phyloP scores from a whole-genome alignment of 2,329 filamentous ascomycete genomes.

The Stagonosporopsis rhizophila region DNA sequence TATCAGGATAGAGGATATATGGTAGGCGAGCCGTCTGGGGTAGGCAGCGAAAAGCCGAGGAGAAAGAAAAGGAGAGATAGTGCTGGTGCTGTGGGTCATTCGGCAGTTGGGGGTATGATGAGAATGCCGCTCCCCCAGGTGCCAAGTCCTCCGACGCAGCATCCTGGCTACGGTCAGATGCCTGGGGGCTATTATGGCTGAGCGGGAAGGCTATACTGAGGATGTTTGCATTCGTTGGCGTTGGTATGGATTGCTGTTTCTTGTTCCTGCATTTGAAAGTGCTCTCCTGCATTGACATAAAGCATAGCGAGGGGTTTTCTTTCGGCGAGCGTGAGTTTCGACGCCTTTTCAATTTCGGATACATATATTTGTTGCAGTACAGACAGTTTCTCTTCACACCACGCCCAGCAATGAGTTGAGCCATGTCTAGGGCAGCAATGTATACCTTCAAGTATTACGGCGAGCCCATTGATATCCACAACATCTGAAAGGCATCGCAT shows the following conservation, averaged over 20 bases:
- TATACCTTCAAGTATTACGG: too few species aligned
- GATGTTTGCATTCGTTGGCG: conserved; percentile 20
- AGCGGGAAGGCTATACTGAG: background rate
- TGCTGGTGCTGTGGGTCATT: conserved; percentile 29
- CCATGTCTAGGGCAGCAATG: too few species aligned
- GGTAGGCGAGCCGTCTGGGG: conserved; percentile 26
- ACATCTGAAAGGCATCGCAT: background rate
- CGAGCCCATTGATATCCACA: background rate
- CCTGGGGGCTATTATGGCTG: conserved; percentile 33
- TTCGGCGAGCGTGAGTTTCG: background rate
- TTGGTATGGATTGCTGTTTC: background rate
- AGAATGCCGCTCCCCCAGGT: conserved; percentile 42
- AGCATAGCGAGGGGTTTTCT: conserved; percentile 41
- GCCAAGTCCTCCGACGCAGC: conserved; percentile 45
- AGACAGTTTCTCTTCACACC: background rate
- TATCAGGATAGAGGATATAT: conserved; percentile 47
- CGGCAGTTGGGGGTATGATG: conserved; percentile 32
- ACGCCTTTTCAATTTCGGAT: background rate
- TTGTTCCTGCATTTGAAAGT: conserved; percentile 12
- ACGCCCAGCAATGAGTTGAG: background rate
- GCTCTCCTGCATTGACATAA: conserved; percentile 11
- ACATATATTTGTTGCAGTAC: background rate
- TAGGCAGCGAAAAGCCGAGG: conserved; percentile 43
- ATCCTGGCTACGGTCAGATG: conserved; percentile 36
- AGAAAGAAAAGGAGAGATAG: conserved; percentile 44